Conservation (phyloP, 1,284 basidiomycete genomes). For the Cystobasidium pallidum region DNA sequence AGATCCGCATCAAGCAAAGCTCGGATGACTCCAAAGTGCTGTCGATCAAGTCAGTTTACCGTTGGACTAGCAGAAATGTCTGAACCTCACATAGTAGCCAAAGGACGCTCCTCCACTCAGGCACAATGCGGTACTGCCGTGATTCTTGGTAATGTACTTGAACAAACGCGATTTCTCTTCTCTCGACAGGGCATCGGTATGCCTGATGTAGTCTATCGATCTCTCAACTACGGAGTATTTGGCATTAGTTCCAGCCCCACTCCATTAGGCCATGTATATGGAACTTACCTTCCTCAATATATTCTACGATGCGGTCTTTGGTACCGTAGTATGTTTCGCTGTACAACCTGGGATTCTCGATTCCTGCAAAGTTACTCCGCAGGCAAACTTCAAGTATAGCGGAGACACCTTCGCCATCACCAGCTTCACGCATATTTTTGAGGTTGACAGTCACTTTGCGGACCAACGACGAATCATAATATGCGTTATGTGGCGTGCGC, state of each 20-base stretch:
- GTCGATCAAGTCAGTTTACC: conserved; percentile 54
- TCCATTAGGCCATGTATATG: neutral
- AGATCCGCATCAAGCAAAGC: conserved; percentile 86
- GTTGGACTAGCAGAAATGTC: neutral
- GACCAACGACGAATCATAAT: conserved; percentile 84
- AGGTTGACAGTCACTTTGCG: conserved; percentile 71
- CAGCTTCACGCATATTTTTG: conserved; percentile 66
- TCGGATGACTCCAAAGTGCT: conserved; percentile 84
- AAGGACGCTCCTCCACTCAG: conserved; percentile 92
- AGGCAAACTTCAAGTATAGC: conserved; percentile 91
- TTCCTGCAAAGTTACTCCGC: conserved; percentile 90
- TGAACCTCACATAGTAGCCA: conserved; percentile 67
- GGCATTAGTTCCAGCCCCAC: neutral
- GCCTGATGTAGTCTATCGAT: conserved; percentile 69
- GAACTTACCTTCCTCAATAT: conserved; percentile 73
- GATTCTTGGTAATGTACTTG: conserved; percentile 81
- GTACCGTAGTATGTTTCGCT: conserved; percentile 82
- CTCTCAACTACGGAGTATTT: conserved; percentile 48
- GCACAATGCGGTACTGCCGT: conserved; percentile 88
- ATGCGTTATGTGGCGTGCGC: conserved; percentile 74
- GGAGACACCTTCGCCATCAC: conserved; percentile 80
- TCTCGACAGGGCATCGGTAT: conserved; percentile 66
- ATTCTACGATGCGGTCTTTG: conserved; percentile 84
- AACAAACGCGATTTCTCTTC: conserved; percentile 94
- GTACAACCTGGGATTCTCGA: conserved; percentile 43